Percentiles rank a stretch among this genome's conserved stretches.
Evolutionary conservation across 2,329 filamentous ascomycete species (phyloP).

Genomic region (Sarocladium strictum): DNA sequence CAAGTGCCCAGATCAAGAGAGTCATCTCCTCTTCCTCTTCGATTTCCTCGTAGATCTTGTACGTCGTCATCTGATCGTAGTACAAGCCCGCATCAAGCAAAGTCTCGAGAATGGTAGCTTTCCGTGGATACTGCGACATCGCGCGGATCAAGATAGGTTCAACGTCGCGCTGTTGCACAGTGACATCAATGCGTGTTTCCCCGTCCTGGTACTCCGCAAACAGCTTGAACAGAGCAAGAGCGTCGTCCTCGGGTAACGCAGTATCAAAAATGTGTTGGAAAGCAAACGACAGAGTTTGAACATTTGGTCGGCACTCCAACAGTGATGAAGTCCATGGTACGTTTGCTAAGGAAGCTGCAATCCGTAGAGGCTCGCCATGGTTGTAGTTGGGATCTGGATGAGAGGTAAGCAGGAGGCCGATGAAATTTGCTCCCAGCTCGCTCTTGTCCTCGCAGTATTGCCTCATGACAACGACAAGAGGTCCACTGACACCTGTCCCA

Average conservation of each 20-base stretch:
- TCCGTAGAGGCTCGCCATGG: constrained; percentile 46
- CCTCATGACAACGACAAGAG: constrained; percentile 41
- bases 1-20: constrained; percentile 54
- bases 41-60: constrained; percentile 36
- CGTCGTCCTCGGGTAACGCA: constrained; percentile 41
- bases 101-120: constrained; percentile 42
- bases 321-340: constrained; percentile 43
- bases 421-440: constrained; percentile 38
- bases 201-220: constrained; percentile 46
- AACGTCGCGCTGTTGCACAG: constrained; percentile 35
- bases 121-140: constrained; percentile 49
- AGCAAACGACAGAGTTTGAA: constrained; percentile 43
- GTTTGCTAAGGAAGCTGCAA: constrained; percentile 47
- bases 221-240: constrained; percentile 42
- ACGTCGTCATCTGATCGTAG: constrained; percentile 45
- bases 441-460: constrained; percentile 31
- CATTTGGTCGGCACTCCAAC: constrained; percentile 42
- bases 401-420: constrained; percentile 31
- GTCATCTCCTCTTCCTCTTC: constrained; percentile 50
- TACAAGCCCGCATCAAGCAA: constrained; percentile 54
- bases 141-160: constrained; percentile 47
- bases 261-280: constrained; percentile 53
- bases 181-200: constrained; percentile 43
- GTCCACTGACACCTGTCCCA: constrained; percentile 38
- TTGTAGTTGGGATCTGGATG: constrained; percentile 44